A percentile compares a stretch with the other conserved stretches of the same genome.
Conservation (phyloP, 306 rosid species). For the Pyrus betulifolia region DNA sequence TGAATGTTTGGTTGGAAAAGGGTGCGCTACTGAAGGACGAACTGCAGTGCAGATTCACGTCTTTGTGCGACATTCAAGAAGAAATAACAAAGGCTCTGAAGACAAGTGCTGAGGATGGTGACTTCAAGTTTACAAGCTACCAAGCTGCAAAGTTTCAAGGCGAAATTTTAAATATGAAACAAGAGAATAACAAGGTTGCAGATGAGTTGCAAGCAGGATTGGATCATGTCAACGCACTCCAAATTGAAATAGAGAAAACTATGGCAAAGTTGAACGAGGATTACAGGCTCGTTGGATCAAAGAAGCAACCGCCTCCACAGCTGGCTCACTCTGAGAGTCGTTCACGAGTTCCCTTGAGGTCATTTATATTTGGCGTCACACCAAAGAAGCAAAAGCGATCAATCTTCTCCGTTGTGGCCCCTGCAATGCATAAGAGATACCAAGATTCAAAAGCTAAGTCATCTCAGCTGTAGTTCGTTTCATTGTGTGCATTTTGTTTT, state of each 20-base stretch:
- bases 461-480: constrained; percentile 22
- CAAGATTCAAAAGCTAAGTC: constrained; percentile 27
- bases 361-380: constrained; percentile 78
- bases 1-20: constrained; percentile 61
- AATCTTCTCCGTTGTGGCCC: constrained; percentile 64
- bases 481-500: not conserved
- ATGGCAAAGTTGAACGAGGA: constrained; percentile 61
- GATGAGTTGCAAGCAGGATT: constrained; percentile 76
- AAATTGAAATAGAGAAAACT: constrained; percentile 50
- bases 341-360: constrained; percentile 59
- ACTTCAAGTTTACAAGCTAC: constrained; percentile 79
- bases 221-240: constrained; percentile 53
- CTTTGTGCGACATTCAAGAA: constrained; percentile 75
- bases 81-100: constrained; percentile 75
- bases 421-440: constrained; percentile 58
- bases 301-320: constrained; percentile 32
- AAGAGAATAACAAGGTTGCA: constrained; percentile 83
- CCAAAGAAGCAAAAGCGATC: constrained; percentile 72
- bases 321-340: constrained; percentile 38
- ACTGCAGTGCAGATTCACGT: constrained; percentile 54
- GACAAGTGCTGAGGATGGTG: constrained; percentile 78
- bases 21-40: constrained; percentile 54
- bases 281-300: constrained; percentile 47
- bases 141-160: constrained; percentile 99
- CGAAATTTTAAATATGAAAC: constrained; percentile 93